Conservation (phyloP, 306 rosid species). For the Biancaea sappan region DNA sequence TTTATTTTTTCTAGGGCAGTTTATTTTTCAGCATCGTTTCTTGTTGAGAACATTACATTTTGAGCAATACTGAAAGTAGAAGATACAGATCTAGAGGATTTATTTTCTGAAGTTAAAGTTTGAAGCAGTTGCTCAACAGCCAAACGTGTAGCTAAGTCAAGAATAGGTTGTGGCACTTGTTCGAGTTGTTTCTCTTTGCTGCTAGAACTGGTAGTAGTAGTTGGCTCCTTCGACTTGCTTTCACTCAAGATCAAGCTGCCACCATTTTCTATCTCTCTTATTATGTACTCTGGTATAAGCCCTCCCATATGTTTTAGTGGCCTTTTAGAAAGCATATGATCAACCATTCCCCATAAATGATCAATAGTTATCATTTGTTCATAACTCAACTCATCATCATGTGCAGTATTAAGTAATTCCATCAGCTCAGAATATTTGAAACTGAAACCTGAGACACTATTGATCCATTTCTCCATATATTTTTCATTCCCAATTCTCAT, state of each 20-base stretch:
- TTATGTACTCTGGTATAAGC: neutral
- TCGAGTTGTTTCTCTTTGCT: neutral
- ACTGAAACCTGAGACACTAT: neutral
- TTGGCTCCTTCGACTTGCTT: neutral
- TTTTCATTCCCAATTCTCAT: neutral
- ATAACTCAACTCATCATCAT: neutral
- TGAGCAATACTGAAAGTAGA: no score
- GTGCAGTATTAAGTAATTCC: neutral
- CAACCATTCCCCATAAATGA: no score
- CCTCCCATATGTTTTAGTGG: neutral
- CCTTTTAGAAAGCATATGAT: neutral
- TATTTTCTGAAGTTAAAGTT: neutral
- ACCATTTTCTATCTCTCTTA: neutral
- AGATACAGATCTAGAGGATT: no score
- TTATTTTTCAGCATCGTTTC: neutral
- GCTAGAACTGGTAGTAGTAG: neutral
- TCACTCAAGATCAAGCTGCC: neutral
- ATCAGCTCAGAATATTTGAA: neutral
- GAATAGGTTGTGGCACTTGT: neutral
- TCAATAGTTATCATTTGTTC: no score
- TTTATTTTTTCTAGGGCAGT: neutral
- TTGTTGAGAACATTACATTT: neutral
- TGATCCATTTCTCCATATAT: neutral
- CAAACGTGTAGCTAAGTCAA: neutral
- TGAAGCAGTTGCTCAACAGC: neutral